Evolutionary conservation across 441 rosid genomes (phyloP).

Genomic region (Adansonia gregorii): DNA sequence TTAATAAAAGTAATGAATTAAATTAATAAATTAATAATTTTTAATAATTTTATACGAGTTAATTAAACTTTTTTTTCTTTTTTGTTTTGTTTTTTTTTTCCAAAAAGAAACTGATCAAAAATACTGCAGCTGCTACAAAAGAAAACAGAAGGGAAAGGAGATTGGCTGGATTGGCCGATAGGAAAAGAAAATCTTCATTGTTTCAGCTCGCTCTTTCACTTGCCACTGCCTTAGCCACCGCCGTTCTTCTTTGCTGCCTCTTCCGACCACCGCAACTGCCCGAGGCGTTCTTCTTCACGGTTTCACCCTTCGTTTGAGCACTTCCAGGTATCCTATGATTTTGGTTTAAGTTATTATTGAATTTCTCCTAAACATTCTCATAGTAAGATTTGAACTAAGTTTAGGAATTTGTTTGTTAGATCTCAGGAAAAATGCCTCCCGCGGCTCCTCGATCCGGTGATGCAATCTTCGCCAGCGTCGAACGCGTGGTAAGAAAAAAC

Average conservation of each 20-base stretch:
- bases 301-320: background rate
- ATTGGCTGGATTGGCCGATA: no score
- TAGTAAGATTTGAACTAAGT: background rate
- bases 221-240: background rate
- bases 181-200: no score
- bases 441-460: constrained; percentile 85
- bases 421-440: constrained; percentile 53
- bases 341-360: background rate
- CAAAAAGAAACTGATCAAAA: no score
- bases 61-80: no score
- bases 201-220: no score
- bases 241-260: background rate
- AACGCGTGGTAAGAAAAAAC: constrained; percentile 65
- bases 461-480: constrained; percentile 84
- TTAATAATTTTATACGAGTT: no score
- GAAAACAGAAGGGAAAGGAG: no score
- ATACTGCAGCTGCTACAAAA: no score
- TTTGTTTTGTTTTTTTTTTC: no score
- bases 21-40: no score
- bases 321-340: background rate
- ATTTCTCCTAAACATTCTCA: background rate
- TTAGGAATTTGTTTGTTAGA: constrained; percentile 9
- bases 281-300: background rate
- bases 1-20: no score
- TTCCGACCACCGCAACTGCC: background rate